These are phyloP conservation scores for Rhodomyrtus psidioides DNA, from an alignment of 441 rosid species.

Conservation along the genomic window DNA sequence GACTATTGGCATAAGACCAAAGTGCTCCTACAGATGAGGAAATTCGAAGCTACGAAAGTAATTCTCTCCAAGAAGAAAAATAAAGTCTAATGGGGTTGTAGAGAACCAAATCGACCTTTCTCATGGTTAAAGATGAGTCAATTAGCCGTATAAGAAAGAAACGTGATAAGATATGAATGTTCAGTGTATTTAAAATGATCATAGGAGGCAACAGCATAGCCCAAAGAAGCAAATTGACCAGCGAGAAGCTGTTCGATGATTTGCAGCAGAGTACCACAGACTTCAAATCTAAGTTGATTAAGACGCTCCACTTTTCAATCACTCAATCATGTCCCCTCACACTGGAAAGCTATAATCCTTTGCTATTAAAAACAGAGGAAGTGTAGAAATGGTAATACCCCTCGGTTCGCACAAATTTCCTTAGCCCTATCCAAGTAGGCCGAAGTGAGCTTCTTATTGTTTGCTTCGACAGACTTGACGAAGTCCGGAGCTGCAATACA, in stretches of 20 bases:
- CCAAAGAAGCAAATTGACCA: background rate
- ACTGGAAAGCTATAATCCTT: background rate
- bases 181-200: background rate
- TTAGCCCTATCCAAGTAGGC: slow-evolving; percentile 29
- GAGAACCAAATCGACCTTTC: background rate
- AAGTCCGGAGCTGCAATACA: slow-evolving; percentile 17
- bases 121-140: background rate
- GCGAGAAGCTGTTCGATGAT: background rate
- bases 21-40: background rate
- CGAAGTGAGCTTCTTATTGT: slow-evolving; percentile 15
- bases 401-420: slow-evolving; percentile 24
- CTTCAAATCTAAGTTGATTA: background rate
- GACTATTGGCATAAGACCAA: background rate
- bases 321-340: background rate
- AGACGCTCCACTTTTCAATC: background rate
- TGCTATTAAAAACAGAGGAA: background rate
- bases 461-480: slow-evolving; percentile 15
- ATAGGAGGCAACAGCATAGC: background rate
- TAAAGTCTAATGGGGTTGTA: background rate
- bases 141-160: background rate
- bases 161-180: background rate
- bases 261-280: background rate
- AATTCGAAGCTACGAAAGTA: background rate
- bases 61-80: background rate
- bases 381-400: slow-evolving; percentile 8